phyloP scores from a whole-genome alignment of 192 early-diverging fungal genomes.

The Cladochytrium replicatum region DNA sequence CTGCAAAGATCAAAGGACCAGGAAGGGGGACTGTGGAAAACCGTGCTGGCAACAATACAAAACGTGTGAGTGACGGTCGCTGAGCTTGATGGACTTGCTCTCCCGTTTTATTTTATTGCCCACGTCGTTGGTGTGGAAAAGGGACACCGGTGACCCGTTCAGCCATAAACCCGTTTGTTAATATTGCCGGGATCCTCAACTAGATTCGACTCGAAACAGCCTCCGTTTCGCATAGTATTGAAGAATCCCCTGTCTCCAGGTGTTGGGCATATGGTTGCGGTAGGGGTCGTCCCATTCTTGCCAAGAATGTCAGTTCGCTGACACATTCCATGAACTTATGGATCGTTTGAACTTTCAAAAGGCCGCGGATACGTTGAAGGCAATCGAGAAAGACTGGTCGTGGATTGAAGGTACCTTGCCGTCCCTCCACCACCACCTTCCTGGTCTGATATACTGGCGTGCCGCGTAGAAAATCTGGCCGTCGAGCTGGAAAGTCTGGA shows the following conservation, averaged over 20 bases:
- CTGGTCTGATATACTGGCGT: no score
- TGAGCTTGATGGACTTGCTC: no score
- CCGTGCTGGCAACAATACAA: constrained; percentile 69
- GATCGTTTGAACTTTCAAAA: no score
- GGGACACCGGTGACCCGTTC: no score
- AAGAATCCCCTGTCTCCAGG: constrained; percentile 42
- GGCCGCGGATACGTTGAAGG: constrained; percentile 64
- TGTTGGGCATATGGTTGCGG: constrained; percentile 71
- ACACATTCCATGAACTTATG: no score
- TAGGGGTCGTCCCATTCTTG: constrained; percentile 9
- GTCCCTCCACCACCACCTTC: no score
- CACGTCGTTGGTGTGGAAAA: no score
- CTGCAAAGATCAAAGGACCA: constrained; percentile 30
- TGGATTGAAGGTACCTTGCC: constrained; percentile 85
- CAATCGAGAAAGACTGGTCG: constrained; percentile 79
- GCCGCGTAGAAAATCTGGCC: constrained; percentile 76
- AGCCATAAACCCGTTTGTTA: no score
- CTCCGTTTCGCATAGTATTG: constrained; percentile 81
- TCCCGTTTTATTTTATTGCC: no score
- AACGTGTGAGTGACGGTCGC: constrained; percentile 69
- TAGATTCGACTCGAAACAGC: constrained; percentile 85
- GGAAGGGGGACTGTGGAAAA: no score
- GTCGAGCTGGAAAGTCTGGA: constrained; percentile 63
- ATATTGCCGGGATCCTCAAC: no score
- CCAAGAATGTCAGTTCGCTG: no score